These are phyloP conservation scores for Vigna angularis DNA, from an alignment of 306 rosid species.

Conservation along the genomic window DNA sequence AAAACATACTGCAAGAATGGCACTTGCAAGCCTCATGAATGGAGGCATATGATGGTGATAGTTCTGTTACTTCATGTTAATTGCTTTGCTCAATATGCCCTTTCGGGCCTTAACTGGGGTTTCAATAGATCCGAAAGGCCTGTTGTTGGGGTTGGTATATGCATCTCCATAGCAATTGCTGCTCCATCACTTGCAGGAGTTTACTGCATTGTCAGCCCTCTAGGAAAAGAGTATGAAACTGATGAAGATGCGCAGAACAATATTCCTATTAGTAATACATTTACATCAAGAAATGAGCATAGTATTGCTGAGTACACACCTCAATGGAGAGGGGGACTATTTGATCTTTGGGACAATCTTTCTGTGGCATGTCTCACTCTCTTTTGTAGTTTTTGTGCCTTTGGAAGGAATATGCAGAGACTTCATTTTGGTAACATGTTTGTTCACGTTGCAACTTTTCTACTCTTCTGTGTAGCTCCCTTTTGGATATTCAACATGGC, in stretches of 20 bases:
- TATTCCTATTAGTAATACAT: not conserved
- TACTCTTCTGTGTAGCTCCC: conserved; percentile 67
- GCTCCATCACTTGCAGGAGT: conserved; percentile 58
- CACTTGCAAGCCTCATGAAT: conserved; percentile 59
- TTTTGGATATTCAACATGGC: conserved; percentile 58
- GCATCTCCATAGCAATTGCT: conserved; percentile 60
- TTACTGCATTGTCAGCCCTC: conserved; percentile 60
- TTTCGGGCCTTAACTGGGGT: conserved; percentile 67
- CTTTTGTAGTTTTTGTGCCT: conserved; percentile 58
- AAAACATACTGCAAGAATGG: conserved; percentile 57
- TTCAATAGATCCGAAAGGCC: conserved; percentile 56
- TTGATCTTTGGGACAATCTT: conserved; percentile 53
- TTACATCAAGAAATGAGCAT: conserved; percentile 49
- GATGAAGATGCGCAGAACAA: conserved; percentile 54
- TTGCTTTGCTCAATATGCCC: conserved; percentile 73
- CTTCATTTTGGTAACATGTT: conserved; percentile 62
- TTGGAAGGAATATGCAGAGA: conserved; percentile 63
- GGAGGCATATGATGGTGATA: conserved; percentile 60
- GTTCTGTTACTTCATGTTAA: conserved; percentile 64
- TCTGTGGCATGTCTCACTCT: conserved; percentile 44
- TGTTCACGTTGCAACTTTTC: conserved; percentile 57
- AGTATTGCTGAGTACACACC: conserved; percentile 47
- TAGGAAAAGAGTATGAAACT: conserved; percentile 58
- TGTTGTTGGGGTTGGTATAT: conserved; percentile 52
- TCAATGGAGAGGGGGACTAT: conserved; percentile 65